phyloP scores from a whole-genome alignment of 2,329 filamentous ascomycete genomes.

The Diplodia mutila region DNA sequence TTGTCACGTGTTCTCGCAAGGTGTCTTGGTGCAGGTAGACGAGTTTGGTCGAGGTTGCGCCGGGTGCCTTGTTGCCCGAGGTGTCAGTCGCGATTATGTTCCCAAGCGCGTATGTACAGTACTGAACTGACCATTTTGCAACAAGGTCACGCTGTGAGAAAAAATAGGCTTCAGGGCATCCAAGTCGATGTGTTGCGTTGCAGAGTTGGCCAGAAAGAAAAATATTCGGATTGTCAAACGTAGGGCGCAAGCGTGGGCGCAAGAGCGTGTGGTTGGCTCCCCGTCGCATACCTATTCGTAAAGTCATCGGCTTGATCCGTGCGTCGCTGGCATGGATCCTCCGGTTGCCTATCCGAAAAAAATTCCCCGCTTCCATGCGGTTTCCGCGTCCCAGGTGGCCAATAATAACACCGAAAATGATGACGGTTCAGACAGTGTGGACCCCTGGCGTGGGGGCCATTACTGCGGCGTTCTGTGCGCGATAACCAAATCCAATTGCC shows the following conservation, averaged over 20 bases:
- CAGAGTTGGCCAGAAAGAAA: too few species aligned
- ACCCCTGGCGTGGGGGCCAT: neutral
- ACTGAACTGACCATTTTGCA: conserved; percentile 5
- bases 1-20: conserved; percentile 49
- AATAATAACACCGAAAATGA: neutral
- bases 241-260: conserved; percentile 6
- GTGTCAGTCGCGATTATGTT: neutral
- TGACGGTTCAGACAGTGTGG: neutral
- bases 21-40: conserved; percentile 48
- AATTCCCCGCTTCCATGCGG: neutral
- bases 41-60: conserved; percentile 9
- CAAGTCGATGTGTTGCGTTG: neutral
- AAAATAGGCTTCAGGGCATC: neutral
- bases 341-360: neutral
- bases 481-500: neutral
- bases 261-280: too few species aligned
- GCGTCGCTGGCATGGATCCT: neutral
- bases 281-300: too few species aligned
- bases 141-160: too few species aligned
- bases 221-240: neutral
- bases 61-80: neutral
- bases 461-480: too few species aligned
- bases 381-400: too few species aligned
- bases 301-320: neutral
- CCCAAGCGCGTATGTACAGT: too few species aligned